A percentile compares a stretch with the other conserved stretches of the same genome.
Evolutionary conservation across 2,329 filamentous ascomycete species (phyloP).

Genomic region (Fusarium sp.): DNA sequence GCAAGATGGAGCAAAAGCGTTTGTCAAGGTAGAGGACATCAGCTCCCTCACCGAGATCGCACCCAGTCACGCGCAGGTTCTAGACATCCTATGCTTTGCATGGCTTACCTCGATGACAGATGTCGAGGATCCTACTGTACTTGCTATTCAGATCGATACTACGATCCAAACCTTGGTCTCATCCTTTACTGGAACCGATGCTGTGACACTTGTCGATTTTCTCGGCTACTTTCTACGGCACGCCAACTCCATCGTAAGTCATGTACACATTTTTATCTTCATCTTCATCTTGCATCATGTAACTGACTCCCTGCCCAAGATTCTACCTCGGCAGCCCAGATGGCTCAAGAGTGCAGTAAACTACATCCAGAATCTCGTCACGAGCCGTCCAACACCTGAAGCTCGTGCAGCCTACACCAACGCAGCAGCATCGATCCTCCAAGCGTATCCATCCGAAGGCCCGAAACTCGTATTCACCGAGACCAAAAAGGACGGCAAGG

Average conservation of each 20-base stretch:
- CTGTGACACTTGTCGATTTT: slow-evolving; percentile 66
- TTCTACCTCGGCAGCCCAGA: slow-evolving; percentile 57
- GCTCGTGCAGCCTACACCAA: slow-evolving; percentile 68
- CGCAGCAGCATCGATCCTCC: slow-evolving; percentile 65
- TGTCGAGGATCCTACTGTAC: slow-evolving; percentile 43
- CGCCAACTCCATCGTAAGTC: slow-evolving; percentile 58
- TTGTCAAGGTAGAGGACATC: slow-evolving; percentile 61
- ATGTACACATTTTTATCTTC: background rate
- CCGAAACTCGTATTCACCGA: slow-evolving; percentile 63
- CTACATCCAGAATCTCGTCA: slow-evolving; percentile 63
- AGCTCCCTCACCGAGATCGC: slow-evolving; percentile 66
- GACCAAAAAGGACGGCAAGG: slow-evolving; percentile 55
- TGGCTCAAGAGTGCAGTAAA: slow-evolving; percentile 62
- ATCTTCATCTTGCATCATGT: background rate
- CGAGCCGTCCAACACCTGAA: slow-evolving; percentile 62
- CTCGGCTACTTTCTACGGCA: slow-evolving; percentile 62
- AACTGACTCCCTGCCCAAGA: slow-evolving; percentile 48
- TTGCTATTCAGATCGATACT: slow-evolving; percentile 55
- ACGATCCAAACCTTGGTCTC: slow-evolving; percentile 59
- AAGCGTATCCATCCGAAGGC: slow-evolving; percentile 59
- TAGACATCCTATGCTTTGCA: slow-evolving; percentile 65
- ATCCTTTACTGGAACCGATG: slow-evolving; percentile 67
- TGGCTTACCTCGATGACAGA: slow-evolving; percentile 61
- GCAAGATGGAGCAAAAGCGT: slow-evolving; percentile 58
- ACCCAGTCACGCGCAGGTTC: slow-evolving; percentile 59